Conservation (phyloP, 345 rosid species). For the Euphorbia tirucalli region DNA sequence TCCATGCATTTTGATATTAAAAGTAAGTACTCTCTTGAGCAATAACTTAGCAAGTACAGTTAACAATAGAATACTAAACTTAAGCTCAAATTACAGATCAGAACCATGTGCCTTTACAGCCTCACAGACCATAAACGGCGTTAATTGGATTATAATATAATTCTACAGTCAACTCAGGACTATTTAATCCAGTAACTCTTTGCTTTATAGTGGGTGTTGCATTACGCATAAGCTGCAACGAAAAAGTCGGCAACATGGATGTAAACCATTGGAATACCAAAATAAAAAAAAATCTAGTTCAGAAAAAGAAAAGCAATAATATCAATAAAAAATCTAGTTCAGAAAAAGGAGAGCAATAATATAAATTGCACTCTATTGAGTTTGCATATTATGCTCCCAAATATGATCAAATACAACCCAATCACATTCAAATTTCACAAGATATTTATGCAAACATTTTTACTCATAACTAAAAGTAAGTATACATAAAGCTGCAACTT, state of each 20-base stretch:
- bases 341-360: not conserved
- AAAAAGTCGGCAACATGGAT: not conserved
- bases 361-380: too few species aligned
- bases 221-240: not conserved
- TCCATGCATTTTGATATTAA: not conserved
- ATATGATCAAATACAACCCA: not conserved
- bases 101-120: constrained; percentile 5
- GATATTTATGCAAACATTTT: not conserved
- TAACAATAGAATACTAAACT: not conserved
- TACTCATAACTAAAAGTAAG: not conserved
- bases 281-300: not conserved
- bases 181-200: not conserved
- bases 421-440: not conserved
- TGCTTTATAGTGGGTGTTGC: not conserved
- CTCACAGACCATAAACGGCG: too few species aligned
- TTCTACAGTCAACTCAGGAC: not conserved
- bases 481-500: not conserved
- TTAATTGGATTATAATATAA: not conserved
- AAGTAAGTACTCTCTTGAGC: not conserved
- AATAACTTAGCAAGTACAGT: not conserved
- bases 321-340: not conserved
- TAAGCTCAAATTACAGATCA: not conserved
- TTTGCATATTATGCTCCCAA: too few species aligned
- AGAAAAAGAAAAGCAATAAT: not conserved
- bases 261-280: not conserved